Evolutionary conservation across 1,284 basidiomycete species (phyloP).

Genomic region (Mycena sp.): DNA sequence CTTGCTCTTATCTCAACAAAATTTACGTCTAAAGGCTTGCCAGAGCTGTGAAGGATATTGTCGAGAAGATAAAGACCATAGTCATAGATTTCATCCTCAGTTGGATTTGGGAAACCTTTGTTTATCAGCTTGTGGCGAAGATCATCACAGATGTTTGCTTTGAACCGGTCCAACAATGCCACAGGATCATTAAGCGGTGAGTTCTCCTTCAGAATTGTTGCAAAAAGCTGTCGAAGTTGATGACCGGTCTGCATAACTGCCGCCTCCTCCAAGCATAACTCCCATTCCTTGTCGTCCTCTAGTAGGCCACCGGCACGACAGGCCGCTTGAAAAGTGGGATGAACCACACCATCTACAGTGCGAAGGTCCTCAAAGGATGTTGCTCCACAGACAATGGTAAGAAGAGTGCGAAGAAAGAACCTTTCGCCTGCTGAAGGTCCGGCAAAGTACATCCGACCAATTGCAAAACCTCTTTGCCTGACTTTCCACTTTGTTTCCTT

Average conservation of each 20-base stretch:
- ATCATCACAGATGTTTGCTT: slow-evolving; percentile 2
- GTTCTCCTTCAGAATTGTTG: not conserved
- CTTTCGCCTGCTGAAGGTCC: slow-evolving; percentile 44
- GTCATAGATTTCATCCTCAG: not conserved
- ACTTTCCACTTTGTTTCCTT: too few species aligned
- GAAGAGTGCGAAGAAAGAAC: slow-evolving; percentile 49
- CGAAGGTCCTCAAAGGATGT: slow-evolving; percentile 40
- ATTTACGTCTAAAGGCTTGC: not conserved
- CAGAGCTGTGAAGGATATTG: not conserved
- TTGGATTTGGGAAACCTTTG: not conserved
- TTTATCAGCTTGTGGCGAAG: not conserved
- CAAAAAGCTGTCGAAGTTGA: too few species aligned
- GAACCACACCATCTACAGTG: not conserved
- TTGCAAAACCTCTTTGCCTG: slow-evolving; percentile 35
- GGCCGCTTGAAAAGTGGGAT: not conserved
- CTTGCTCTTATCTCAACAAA: too few species aligned
- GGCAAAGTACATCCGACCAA: slow-evolving; percentile 51
- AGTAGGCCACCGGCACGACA: not conserved
- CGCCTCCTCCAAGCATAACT: not conserved
- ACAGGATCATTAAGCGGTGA: not conserved
- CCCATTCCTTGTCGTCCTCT: not conserved
- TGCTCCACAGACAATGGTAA: slow-evolving; percentile 47
- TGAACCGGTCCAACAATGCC: not conserved
- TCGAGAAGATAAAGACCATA: not conserved
- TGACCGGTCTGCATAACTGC: too few species aligned